Conservation (phyloP, 345 rosid species). For the Salix dunnii region DNA sequence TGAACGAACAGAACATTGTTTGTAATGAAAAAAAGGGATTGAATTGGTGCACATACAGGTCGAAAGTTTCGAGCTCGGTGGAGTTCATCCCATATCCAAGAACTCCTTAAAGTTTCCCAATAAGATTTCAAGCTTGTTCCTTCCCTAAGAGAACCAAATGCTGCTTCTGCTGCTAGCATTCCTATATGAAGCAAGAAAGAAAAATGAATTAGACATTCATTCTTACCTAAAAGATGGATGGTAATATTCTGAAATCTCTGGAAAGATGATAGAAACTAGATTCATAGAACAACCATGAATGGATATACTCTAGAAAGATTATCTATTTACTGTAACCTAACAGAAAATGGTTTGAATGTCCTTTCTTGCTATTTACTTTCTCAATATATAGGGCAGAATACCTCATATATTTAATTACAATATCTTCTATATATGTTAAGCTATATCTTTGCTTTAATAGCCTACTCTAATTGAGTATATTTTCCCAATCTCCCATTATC, state of each 20-base stretch:
- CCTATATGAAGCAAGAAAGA: conserved; percentile 38
- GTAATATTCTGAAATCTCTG: neutral
- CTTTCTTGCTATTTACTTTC: too few species aligned
- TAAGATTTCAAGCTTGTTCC: conserved; percentile 58
- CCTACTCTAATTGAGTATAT: too few species aligned
- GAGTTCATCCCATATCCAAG: conserved; percentile 97
- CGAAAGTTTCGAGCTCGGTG: conserved; percentile 72
- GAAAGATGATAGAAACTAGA: neutral
- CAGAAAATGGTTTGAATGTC: too few species aligned
- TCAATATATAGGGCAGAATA: too few species aligned
- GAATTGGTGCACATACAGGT: conserved; percentile 56
- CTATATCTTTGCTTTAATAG: too few species aligned
- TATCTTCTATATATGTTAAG: too few species aligned
- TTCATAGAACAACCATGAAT: neutral
- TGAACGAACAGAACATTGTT: neutral
- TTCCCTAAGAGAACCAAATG: conserved; percentile 60
- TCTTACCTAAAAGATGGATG: neutral
- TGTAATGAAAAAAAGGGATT: neutral
- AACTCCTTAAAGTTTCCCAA: conserved; percentile 62
- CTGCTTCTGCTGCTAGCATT: conserved; percentile 94
- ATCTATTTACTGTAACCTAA: neutral
- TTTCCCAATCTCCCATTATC: too few species aligned
- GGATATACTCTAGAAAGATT: neutral
- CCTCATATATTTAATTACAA: too few species aligned
- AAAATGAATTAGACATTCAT: neutral